Evolutionary conservation across 148 eudicot genomes (phyloP), one percentile per base, ranked within the genome.

Genomic region (Polygonum maritimum): DNA sequence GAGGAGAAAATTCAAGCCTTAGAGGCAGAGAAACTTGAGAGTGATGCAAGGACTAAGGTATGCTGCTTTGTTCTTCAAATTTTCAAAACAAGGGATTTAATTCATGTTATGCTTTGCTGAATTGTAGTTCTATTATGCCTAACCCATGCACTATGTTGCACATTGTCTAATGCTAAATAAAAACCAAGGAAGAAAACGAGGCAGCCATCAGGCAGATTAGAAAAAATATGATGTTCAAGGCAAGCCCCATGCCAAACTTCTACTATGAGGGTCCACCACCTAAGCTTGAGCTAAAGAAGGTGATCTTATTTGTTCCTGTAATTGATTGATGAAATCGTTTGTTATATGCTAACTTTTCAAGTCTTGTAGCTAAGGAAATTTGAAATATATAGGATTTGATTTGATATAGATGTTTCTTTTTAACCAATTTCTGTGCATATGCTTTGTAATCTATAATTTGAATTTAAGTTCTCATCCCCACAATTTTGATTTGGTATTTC

Each of bases 1-100:
- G 96, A 91, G 85, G 98, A 93, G 86, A 91, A 91, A 77, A 93
- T 91, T 65, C 94, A 84, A 80, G 96, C 98, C 47, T 74, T 93
- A 80, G 98, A 93, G 82, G 94, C 94, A 35, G 91, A 88, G 82
- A 93, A 89, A 82, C 86, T 74, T 78, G 85, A 91, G 78, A 83
- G 85, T 71, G 96, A 93, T 81, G 92, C 85, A 72, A 89, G 96
- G 75, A 85, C 91, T 58, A 88, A 83, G 96, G 98, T 93, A 81
- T n/a, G 78, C 21, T 73, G 36, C 79, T 67, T 52, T 41, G 74
- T 67, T 9, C 75, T 69, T 74, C n/a, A 26, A 67, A 18, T 54
- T 80, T 57, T 26, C 39, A 26, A 35, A 49, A 45, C 39, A 35
- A 65, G 47, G 38, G 38, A 65, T 57, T 13, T 49, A 70, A 54